phyloP scores from a whole-genome alignment of 1,284 basidiomycete species.

The Uromyces viciae-fabae region DNA sequence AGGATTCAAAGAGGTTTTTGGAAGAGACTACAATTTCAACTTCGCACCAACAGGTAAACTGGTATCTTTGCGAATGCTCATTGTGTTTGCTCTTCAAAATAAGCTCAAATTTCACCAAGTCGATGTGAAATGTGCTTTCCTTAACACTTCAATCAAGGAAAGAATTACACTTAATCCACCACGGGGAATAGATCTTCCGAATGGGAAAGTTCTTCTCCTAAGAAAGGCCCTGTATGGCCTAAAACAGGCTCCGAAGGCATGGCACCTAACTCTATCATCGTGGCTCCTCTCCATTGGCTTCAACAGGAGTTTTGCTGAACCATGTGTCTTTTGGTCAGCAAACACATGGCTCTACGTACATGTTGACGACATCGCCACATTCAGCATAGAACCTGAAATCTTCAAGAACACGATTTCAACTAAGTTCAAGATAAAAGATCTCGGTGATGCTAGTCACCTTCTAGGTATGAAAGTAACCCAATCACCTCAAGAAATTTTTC shows the following conservation, averaged over 20 bases:
- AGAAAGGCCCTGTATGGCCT: not conserved
- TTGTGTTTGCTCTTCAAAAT: not conserved
- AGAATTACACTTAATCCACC: not conserved
- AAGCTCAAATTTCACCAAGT: not conserved
- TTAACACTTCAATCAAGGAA: not conserved
- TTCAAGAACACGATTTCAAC: not conserved
- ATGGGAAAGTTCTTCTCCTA: not conserved
- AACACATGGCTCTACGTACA: not conserved
- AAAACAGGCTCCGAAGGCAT: not conserved
- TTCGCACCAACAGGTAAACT: constrained; percentile 5
- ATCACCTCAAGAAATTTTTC: not conserved
- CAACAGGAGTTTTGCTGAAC: not conserved
- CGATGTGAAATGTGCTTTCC: too few relatives aligned
- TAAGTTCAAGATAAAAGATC: not conserved
- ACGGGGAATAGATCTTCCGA: not conserved
- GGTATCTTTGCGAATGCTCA: not conserved
- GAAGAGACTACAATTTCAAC: not conserved
- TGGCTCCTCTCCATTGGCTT: not conserved
- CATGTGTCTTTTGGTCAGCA: not conserved
- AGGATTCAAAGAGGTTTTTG: constrained; percentile 3
- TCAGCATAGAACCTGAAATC: not conserved
- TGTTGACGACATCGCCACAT: not conserved
- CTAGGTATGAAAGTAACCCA: not conserved
- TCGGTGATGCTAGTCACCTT: not conserved
- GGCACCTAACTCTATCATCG: not conserved